These are phyloP conservation scores for Albophoma yamanashiensis DNA, from an alignment of 2,329 filamentous ascomycete genomes.

Conservation along the genomic window DNA sequence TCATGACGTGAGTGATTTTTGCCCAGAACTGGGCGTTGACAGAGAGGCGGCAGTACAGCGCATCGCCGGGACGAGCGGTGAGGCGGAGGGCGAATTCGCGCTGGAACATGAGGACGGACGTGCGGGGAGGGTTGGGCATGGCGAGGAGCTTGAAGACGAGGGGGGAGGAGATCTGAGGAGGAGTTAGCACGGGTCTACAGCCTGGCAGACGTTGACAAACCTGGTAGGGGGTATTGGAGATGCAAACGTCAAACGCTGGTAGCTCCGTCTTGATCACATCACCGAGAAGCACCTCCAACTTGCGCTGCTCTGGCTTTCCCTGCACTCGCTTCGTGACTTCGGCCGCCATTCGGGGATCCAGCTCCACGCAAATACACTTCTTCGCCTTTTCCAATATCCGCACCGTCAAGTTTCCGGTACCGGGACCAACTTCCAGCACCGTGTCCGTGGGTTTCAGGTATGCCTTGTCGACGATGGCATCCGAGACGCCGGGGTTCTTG, in stretches of 20 bases:
- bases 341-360: constrained; percentile 93
- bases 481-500: constrained; percentile 79
- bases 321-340: constrained; percentile 92
- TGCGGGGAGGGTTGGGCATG: constrained; percentile 69
- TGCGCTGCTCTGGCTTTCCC: constrained; percentile 72
- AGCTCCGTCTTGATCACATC: constrained; percentile 79
- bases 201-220: constrained; percentile 18
- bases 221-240: constrained; percentile 57
- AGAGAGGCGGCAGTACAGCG: constrained; percentile 79
- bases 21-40: constrained; percentile 91
- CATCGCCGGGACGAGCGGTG: constrained; percentile 78
- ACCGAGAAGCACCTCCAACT: constrained; percentile 78
- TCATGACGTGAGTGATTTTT: constrained; percentile 63
- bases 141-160: constrained; percentile 84
- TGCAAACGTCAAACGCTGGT: constrained; percentile 70
- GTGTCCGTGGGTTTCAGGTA: constrained; percentile 81
- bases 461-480: constrained; percentile 63
- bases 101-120: constrained; percentile 91
- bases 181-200: background rate
- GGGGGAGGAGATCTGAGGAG: constrained; percentile 67
- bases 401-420: constrained; percentile 81
- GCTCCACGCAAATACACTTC: constrained; percentile 73
- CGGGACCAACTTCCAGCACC: constrained; percentile 86
- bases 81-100: constrained; percentile 87
- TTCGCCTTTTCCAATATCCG: constrained; percentile 82